phyloP scores from a whole-genome alignment of 225 moss, liverwort and hornwort species.

The Pseudoscleropodium purum region DNA sequence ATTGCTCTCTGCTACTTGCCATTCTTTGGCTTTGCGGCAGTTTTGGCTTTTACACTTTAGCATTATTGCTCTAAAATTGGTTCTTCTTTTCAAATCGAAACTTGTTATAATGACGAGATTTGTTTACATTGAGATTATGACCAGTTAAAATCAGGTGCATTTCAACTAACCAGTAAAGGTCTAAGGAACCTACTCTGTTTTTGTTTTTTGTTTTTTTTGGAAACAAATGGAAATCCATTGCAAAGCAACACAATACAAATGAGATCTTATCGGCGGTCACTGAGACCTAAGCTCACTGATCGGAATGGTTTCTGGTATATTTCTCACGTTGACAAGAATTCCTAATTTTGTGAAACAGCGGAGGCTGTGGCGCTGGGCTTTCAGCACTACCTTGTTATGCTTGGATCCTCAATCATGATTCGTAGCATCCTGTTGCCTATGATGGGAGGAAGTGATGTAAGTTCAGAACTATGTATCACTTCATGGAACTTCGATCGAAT shows the following conservation, averaged over 20 bases:
- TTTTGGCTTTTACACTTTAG: neutral
- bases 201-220: too few species aligned
- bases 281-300: neutral
- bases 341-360: constrained; percentile 34
- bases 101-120: neutral
- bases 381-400: constrained; percentile 90
- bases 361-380: constrained; percentile 81
- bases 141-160: too few species aligned
- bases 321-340: neutral
- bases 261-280: neutral
- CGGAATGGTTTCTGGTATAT: neutral
- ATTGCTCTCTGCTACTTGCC: neutral
- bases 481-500: neutral
- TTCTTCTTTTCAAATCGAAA: neutral
- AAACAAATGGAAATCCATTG: too few species aligned
- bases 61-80: neutral
- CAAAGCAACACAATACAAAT: neutral
- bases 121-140: neutral
- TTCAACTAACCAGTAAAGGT: neutral
- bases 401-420: constrained; percentile 90
- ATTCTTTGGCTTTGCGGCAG: neutral
- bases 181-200: too few species aligned
- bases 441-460: constrained; percentile 97
- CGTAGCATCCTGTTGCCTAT: constrained; percentile 86
- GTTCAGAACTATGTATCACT: neutral